Base-by-base conservation (phyloP, 768 basidiomycete species). In the Daedaleopsis sinensis region DNA sequence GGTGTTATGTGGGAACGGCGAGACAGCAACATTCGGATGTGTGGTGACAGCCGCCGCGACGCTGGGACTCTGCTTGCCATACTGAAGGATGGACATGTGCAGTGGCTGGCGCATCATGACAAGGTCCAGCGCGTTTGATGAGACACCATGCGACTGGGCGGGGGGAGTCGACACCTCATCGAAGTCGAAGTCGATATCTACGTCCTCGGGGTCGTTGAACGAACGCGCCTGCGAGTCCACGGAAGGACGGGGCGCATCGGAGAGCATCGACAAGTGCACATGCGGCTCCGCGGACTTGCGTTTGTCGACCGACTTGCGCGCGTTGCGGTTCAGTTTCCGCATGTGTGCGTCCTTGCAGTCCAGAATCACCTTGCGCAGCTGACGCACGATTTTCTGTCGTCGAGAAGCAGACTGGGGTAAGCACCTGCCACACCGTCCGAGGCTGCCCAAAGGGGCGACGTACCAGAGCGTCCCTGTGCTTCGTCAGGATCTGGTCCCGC, bases 111-210 rank as follows among this genome's bases (percentile, higher is more conserved):
- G 87, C 19, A 90, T 73, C 52, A 90, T 82, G 24, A 84, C 82
- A 19, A 85, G 75, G 9, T 88, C 82, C 0, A 87, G 82, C 9
- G 85, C 76, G 2, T 80, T 62, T 83, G 60, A 57, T 7, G 67
- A 57, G 38, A 58, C 62, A 13, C 64, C 62, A 46, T 60, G 59
- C 5, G 60, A 46, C 55, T 38, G 59, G 35, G 42, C 59, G 61
- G 57, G 69, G 35, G 48, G 66, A 47, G 57, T 64, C 18, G 58
- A 63, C 36, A 66, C 67, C 13, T 60, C 64, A n/a, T 67, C 77
- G 65, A 93, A 93, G 70, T 93, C 91, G 32, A 93, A 80, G 72
- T 93, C 91, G 39, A 93, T 80, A 57, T 91, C 90, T 0, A 84
- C 87, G 55, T 90, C 89, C 19, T 69, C 72, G 1, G 82, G 81